Conservation (phyloP, 257 asterid genomes). For the Ilex aquifolium region DNA sequence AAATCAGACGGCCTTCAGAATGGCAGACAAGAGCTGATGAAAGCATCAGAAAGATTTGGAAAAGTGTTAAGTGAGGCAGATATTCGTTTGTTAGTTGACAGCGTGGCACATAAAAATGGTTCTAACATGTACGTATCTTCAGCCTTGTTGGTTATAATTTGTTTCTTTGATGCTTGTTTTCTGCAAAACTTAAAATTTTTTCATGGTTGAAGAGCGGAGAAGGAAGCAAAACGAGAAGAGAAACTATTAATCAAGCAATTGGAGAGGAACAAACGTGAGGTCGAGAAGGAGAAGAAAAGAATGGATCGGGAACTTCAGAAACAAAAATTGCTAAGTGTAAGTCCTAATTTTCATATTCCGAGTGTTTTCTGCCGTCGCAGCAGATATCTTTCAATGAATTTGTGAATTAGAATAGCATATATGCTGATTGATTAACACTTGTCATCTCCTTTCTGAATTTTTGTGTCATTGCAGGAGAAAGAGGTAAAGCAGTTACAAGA, state of each 20-base stretch:
- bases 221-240: conserved; percentile 53
- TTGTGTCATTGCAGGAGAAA: conserved; percentile 50
- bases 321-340: conserved; percentile 70
- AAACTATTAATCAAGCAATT: conserved; percentile 54
- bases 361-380: not conserved
- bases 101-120: conserved; percentile 39
- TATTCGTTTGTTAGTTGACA: conserved; percentile 48
- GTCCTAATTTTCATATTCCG: conserved; percentile 7
- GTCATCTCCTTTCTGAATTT: conserved; percentile 8
- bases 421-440: not conserved
- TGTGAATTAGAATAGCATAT: not conserved
- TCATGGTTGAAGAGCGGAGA: conserved; percentile 62
- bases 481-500: conserved; percentile 59
- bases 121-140: conserved; percentile 54
- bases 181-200: conserved; percentile 1
- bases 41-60: conserved; percentile 65
- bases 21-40: conserved; percentile 48
- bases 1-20: conserved; percentile 35
- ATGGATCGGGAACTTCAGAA: conserved; percentile 57
- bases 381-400: not conserved
- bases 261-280: conserved; percentile 69
- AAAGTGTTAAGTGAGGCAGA: conserved; percentile 70
- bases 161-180: conserved; percentile 12
- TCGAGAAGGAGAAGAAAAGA: conserved; percentile 71
- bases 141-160: conserved; percentile 8